Evolutionary conservation across 208 protist genomes (phyloP).

Genomic region (Borovskyia barvae): DNA sequence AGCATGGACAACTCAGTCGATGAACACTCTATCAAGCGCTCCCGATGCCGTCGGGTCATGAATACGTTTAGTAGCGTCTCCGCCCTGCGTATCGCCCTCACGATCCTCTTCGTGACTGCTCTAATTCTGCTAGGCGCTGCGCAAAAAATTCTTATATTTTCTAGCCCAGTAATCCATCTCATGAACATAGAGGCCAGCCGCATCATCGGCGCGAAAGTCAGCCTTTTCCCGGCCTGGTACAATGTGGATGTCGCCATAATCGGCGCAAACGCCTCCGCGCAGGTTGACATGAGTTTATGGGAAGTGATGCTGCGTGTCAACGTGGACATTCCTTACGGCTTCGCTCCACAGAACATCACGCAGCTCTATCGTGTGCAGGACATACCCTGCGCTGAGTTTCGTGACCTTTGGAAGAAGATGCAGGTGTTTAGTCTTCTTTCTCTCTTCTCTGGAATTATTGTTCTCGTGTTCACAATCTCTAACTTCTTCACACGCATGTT

Average conservation of each 20-base stretch:
- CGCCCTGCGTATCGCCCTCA: constrained; percentile 26
- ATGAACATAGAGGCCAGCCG: constrained; percentile 26
- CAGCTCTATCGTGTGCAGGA: constrained; percentile 46
- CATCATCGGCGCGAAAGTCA: constrained; percentile 16
- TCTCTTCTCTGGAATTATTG: constrained; percentile 38
- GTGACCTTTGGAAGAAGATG: constrained; percentile 22
- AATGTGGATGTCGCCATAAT: constrained; percentile 22
- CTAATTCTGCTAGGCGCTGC: constrained; percentile 24
- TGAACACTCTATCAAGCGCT: not conserved
- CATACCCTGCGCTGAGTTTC: constrained; percentile 47
- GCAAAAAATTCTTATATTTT: constrained; percentile 31
- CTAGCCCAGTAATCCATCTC: constrained; percentile 22
- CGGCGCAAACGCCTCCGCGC: constrained; percentile 34
- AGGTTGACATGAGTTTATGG: constrained; percentile 30
- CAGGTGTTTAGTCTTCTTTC: constrained; percentile 43
- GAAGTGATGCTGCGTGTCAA: constrained; percentile 14
- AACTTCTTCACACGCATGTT: constrained; percentile 52
- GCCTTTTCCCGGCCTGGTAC: constrained; percentile 5
- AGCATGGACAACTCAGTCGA: not conserved
- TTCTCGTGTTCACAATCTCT: constrained; percentile 29
- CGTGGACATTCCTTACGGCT: constrained; percentile 35
- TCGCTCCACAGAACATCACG: constrained; percentile 22
- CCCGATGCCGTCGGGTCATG: not conserved
- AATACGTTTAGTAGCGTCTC: constrained; percentile 3
- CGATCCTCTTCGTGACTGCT: constrained; percentile 29